phyloP scores from a whole-genome alignment of 768 basidiomycete genomes.

The Erythrobasidium yunnanense region DNA sequence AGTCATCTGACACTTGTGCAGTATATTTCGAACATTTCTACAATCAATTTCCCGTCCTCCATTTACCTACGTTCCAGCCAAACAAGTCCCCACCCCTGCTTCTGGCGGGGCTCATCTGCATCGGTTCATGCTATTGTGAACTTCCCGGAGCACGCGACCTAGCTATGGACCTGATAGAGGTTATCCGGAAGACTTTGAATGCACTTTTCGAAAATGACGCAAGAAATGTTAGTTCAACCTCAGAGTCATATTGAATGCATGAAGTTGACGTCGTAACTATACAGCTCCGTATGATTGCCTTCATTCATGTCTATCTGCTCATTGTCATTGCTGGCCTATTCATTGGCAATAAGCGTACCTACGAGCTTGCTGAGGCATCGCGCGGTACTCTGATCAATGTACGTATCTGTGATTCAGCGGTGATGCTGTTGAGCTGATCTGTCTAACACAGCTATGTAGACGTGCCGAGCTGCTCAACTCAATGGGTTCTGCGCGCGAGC shows the following conservation, averaged over 20 bases:
- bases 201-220: neutral
- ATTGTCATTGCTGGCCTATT: neutral
- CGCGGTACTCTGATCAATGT: neutral
- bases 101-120: neutral
- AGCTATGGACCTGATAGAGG: neutral
- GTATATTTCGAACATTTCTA: neutral
- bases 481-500: neutral
- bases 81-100: neutral
- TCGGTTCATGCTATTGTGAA: neutral
- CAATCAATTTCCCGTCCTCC: neutral
- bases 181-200: slow-evolving; percentile 1
- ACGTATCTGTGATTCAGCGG: neutral
- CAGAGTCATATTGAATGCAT: no score
- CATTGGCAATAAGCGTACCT: slow-evolving; percentile 1
- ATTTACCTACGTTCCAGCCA: neutral
- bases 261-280: no score
- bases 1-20: neutral
- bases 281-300: slow-evolving; percentile 1
- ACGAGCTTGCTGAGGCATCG: neutral
- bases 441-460: neutral
- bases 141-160: neutral
- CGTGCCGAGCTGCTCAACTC: neutral
- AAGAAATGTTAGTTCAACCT: neutral
- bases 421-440: no score
- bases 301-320: neutral